phyloP scores from a whole-genome alignment of 169 alveolate genomes.

The Pseudocohnilembus persalinus region DNA sequence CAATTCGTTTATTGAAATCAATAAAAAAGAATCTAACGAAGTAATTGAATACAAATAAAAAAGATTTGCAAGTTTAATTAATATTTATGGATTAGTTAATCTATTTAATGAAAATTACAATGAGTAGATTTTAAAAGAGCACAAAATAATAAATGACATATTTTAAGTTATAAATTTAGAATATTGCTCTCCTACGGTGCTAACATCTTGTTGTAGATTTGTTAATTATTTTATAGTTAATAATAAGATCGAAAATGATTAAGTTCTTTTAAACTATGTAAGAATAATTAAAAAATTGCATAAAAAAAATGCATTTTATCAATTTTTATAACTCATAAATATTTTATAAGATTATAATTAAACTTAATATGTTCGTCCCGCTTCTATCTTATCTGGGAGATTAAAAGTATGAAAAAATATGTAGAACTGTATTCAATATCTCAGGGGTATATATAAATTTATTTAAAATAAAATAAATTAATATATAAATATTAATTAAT shows the following conservation, averaged over 20 bases:
- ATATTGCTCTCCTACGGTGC: neutral
- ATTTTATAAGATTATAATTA: neutral
- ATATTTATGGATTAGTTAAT: conserved; percentile 14
- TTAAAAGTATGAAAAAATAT: conserved; percentile 5
- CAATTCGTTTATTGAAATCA: neutral
- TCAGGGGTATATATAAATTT: neutral
- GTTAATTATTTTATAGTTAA: conserved; percentile 3
- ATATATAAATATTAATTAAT: neutral
- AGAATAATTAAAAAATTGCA: conserved; percentile 1
- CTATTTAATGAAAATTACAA: neutral
- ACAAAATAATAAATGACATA: conserved; percentile 7
- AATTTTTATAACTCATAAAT: too few species aligned
- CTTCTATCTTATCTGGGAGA: conserved; percentile 16
- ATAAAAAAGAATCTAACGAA: neutral
- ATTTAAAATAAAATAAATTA: neutral
- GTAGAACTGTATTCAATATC: neutral
- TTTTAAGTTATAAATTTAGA: conserved; percentile 5
- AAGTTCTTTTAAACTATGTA: neutral
- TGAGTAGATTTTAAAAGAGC: neutral
- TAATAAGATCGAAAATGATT: neutral
- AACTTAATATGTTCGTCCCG: neutral
- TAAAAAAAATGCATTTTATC: neutral
- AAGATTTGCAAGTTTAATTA: conserved; percentile 1
- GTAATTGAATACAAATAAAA: neutral
- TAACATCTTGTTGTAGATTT: conserved; percentile 9